A percentile compares a stretch with the other conserved stretches of the same genome.
These are phyloP conservation scores for Eucommia ulmoides DNA, from an alignment of 257 asterid genomes.

Conservation along the genomic window DNA sequence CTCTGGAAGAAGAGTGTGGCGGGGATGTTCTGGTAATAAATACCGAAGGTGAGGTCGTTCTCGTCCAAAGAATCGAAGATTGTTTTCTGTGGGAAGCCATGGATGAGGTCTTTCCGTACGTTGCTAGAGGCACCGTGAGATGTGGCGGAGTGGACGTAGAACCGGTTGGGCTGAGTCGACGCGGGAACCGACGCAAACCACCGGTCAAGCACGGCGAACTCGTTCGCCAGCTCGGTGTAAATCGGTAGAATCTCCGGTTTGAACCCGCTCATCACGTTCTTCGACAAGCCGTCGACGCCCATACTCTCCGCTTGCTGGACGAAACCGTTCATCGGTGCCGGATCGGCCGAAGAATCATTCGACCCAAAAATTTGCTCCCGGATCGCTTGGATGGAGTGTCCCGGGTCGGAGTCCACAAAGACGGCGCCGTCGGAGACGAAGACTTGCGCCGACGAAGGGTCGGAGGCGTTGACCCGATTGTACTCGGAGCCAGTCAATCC, in stretches of 20 bases:
- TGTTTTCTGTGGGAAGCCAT: conserved; percentile 78
- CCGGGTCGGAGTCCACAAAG: conserved; percentile 97
- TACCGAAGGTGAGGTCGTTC: conserved; percentile 45
- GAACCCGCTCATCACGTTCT: conserved; percentile 81
- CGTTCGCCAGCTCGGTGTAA: conserved; percentile 32
- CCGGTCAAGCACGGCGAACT: conserved; percentile 76
- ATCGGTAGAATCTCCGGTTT: conserved; percentile 23
- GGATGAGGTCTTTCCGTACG: conserved; percentile 25
- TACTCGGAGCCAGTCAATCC: conserved; percentile 74
- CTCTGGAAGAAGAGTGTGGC: conserved; percentile 58
- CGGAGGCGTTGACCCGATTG: conserved; percentile 30
- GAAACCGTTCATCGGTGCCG: conserved; percentile 77
- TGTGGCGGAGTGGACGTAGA: conserved; percentile 86
- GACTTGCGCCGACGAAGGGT: not conserved
- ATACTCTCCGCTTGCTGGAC: conserved; percentile 84
- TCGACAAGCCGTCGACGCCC: conserved; percentile 41
- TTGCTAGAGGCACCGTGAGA: conserved; percentile 93
- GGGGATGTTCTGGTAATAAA: conserved; percentile 74
- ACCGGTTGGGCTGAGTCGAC: conserved; percentile 85
- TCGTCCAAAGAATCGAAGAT: conserved; percentile 61
- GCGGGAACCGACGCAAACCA: conserved; percentile 98
- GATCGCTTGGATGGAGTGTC: conserved; percentile 86
- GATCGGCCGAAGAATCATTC: conserved; percentile 19
- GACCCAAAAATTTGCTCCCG: conserved; percentile 87
- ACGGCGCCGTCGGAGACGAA: conserved; percentile 31